Percentiles rank a stretch among this genome's conserved stretches.
phyloP scores from a whole-genome alignment of 2,329 filamentous ascomycete genomes.

The Elsinoe fawcettii region DNA sequence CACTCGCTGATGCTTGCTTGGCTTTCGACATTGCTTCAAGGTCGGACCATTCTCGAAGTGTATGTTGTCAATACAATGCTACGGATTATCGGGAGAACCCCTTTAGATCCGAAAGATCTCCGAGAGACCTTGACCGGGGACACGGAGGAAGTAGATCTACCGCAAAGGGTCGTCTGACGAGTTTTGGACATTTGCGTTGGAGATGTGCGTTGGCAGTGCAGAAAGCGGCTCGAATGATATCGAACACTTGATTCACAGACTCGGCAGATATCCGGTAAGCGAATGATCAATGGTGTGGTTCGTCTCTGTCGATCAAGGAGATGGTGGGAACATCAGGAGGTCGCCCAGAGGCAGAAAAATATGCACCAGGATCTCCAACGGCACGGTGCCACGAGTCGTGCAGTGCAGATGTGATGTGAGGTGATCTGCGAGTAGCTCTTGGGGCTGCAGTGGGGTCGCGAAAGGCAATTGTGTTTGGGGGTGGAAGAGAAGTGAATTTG shows the following conservation, averaged over 20 bases:
- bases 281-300: not conserved
- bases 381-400: not conserved
- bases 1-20: slow-evolving; percentile 23
- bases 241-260: not conserved
- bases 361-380: not conserved
- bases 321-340: not conserved
- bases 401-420: not conserved
- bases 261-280: not conserved
- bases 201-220: not conserved
- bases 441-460: not conserved
- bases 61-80: not conserved
- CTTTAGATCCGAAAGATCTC: not conserved
- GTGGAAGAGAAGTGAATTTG: not conserved
- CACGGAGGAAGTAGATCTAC: not conserved
- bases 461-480: not conserved
- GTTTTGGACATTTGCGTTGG: not conserved
- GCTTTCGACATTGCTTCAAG: slow-evolving; percentile 28
- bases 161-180: not conserved
- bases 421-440: not conserved
- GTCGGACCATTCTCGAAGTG: not conserved
- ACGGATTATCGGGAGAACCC: not conserved
- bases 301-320: not conserved
- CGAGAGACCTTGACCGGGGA: not conserved
- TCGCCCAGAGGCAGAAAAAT: not conserved
- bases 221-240: not conserved